These are phyloP conservation scores for Pichia pseudocactophila DNA, from an alignment of 805 yeast species.

Conservation along the genomic window DNA sequence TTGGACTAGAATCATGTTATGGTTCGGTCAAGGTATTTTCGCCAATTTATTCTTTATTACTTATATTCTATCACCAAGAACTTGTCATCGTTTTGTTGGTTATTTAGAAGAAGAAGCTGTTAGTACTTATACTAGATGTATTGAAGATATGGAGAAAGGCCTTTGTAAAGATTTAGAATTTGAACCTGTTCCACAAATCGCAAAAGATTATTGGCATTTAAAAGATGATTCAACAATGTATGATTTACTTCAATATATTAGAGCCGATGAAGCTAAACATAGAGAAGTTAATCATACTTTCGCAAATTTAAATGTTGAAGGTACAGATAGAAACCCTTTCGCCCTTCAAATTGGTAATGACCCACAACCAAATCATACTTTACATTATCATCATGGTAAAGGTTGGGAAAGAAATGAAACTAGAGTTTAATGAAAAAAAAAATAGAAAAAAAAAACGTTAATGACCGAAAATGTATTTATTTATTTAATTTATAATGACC, in stretches of 20 bases:
- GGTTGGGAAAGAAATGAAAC: constrained; percentile 31
- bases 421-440: constrained; percentile 3
- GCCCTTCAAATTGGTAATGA: constrained; percentile 34
- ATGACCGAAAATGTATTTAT: too few species aligned
- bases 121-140: constrained; percentile 53
- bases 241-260: constrained; percentile 50
- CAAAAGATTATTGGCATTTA: constrained; percentile 57
- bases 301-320: constrained; percentile 44
- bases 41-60: constrained; percentile 54
- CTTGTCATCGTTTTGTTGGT: constrained; percentile 71
- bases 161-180: constrained; percentile 40
- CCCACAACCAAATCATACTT: constrained; percentile 23
- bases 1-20: constrained; percentile 45
- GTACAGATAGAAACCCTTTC: constrained; percentile 58
- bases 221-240: constrained; percentile 41
- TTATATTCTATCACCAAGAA: constrained; percentile 49
- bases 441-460: too few species aligned
- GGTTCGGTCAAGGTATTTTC: constrained; percentile 63
- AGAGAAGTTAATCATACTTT: constrained; percentile 73
- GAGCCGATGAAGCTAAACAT: constrained; percentile 76
- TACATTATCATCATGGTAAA: constrained; percentile 19
- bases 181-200: constrained; percentile 46
- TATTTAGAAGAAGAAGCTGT: constrained; percentile 75
- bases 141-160: constrained; percentile 44
- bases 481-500: too few species aligned